Base-by-base conservation (phyloP, 805 yeast species). In the Alloascoidea hylecoeti region DNA sequence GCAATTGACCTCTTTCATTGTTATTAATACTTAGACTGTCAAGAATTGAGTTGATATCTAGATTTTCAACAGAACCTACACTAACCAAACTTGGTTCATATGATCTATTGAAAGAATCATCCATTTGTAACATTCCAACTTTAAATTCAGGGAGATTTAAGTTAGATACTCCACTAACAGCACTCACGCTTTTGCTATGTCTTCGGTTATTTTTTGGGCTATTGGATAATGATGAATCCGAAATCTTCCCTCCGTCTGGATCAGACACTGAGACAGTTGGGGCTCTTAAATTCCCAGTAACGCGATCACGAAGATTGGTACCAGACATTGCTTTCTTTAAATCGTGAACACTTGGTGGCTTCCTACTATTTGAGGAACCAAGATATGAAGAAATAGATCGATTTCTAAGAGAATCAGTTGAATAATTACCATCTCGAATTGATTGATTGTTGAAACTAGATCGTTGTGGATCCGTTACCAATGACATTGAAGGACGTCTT, bases 281-380 rank as follows among this genome's bases (percentile, higher is more conserved):
- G 30, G 30, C 30, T 9, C 30, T n/a, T n/a, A n/a, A 9, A n/a
- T 9, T n/a, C n/a, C 30, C 30, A 23, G n/a, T 9, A 23, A n/a
- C 30, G n/a, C 13, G 9, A 9, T 23, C 30, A 9, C 30, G 30
- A n/a, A 23, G 30, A 23, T n/a, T 23, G 30, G 30, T 23, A n/a
- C 30, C 30, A 9, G 30, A 23, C n/a, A 23, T n/a, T 9, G 30
- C 30, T 23, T n/a, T 23, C n/a, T 23, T 23, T n/a, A 23, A 23
- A 23, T 23, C 30, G n/a, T 23, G 30, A n/a, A 23, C 30, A n/a
- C 30, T 23, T 9, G 30, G 30, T 9, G 30, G 30, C n/a, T 23
- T 23, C 30, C 30, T 23, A 9, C 9, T 9, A 23, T 23, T n/a
- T 9, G 30, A 23, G 30, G 13, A 9, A 23, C 30, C 30, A n/a